Evolutionary conservation across 495 filamentous ascomycete species (phyloP), one percentile per base, ranked within the genome.

Genomic region (Xylaria nigripes): DNA sequence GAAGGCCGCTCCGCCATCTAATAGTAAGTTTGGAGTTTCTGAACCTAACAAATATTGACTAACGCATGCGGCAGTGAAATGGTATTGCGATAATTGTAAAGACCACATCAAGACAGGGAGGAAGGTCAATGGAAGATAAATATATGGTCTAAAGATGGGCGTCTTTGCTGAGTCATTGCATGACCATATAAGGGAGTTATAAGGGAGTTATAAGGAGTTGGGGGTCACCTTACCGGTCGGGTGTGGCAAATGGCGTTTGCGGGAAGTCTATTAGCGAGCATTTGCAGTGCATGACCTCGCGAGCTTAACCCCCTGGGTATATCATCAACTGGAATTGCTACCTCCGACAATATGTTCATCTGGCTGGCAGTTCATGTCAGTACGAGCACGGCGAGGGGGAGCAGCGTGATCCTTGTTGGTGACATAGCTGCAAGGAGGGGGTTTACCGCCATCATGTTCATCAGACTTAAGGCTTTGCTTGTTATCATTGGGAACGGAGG

Each of bases 11-110:
- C 93, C 93, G 24, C 86, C 79, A 42, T 81, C 82, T 56, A 94
- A 89, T 74, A 80, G 89, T 92, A 72, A 76, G 86, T 82, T 44
- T 25, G n/a, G 23, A 45, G 18, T 27, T 47, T 23, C 41, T 24
- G 2, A 27, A 40, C 7, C 27, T 25, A 22, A 34, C 9, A 23
- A 29, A 29, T 19, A 9, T 36, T 34, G 38, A 36, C 62, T 67
- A 54, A 67, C 34, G 19, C 6, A n/a, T 16, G 16, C 43, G 15
- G 9, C 45, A 91, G 89, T 84, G 34, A 93, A 91, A 85, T 94
- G 89, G 89, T 94, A 87, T 60, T 94, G 89, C 61, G 83, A 87
- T 44, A 86, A 90, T 55, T 94, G 89, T 67, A 90, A 90, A 64
- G 84, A 88, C 49, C 79, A 77, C 53, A 71, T 90, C 71, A 83